Evolutionary conservation across 352 stramenopile species (phyloP).

Genomic region (Phytopythium aichiense): DNA sequence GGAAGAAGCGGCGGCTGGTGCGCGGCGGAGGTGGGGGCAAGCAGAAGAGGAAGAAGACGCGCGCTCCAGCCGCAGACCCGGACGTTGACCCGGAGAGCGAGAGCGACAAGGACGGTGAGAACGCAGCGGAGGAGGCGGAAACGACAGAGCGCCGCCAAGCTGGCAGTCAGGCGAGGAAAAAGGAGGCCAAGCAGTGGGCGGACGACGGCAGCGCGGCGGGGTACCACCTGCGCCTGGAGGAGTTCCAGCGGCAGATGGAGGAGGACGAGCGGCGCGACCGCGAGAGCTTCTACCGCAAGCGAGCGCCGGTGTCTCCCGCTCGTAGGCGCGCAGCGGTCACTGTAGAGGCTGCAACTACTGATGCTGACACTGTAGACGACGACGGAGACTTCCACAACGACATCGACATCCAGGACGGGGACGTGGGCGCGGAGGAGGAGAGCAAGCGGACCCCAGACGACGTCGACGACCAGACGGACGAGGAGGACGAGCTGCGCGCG

Average conservation of each 20-base stretch:
- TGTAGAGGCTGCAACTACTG: conserved; percentile 2
- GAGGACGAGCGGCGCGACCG: conserved; percentile 17
- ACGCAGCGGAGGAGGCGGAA: neutral
- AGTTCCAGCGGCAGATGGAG: conserved; percentile 24
- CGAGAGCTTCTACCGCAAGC: conserved; percentile 48
- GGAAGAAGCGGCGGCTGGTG: conserved; percentile 20
- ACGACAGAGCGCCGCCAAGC: neutral
- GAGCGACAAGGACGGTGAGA: conserved; percentile 9
- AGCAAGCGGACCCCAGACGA: neutral
- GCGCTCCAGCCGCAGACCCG: neutral
- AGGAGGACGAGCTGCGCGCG: conserved; percentile 6
- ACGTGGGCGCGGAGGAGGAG: conserved; percentile 5
- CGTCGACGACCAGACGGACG: neutral
- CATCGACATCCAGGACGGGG: conserved; percentile 11
- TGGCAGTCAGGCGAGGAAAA: neutral
- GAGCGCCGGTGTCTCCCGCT: neutral
- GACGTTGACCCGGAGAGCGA: neutral
- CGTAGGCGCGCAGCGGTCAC: neutral
- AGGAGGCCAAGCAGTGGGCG: conserved; percentile 20
- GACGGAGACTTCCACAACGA: conserved; percentile 32
- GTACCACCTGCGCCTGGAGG: conserved; percentile 26
- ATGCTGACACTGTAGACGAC: conserved; percentile 12
- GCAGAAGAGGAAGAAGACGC: conserved; percentile 3
- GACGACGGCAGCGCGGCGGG: conserved; percentile 40
- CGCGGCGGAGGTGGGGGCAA: neutral